Conservation (phyloP, 2,329 filamentous ascomycete species). For the Claviceps maximensis region DNA sequence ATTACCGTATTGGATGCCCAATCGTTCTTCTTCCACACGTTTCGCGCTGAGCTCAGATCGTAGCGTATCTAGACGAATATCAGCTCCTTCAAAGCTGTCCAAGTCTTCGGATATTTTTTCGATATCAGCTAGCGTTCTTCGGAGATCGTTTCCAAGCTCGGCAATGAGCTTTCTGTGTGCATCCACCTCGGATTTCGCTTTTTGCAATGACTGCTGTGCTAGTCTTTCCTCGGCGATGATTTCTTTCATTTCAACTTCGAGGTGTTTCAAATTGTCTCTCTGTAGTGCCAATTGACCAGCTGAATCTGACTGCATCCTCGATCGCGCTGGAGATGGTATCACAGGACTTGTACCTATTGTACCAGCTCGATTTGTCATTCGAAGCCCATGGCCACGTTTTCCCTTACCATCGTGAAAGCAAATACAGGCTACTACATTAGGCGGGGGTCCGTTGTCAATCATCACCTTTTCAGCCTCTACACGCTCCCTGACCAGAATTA, state of each 20-base stretch:
- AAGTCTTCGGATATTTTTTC: slow-evolving; percentile 41
- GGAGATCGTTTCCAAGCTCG: slow-evolving; percentile 38
- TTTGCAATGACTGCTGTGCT: slow-evolving; percentile 33
- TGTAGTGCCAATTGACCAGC: slow-evolving; percentile 49
- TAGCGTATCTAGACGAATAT: slow-evolving; percentile 49
- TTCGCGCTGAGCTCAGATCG: slow-evolving; percentile 42
- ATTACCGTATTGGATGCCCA: slow-evolving; percentile 42
- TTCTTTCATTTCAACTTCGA: slow-evolving; percentile 40
- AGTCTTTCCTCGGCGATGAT: slow-evolving; percentile 35
- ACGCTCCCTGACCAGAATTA: slow-evolving; percentile 59
- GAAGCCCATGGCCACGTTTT: slow-evolving; percentile 43
- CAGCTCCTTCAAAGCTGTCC: slow-evolving; percentile 53
- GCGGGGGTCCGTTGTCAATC: slow-evolving; percentile 44
- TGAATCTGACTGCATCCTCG: slow-evolving; percentile 71
- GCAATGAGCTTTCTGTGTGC: slow-evolving; percentile 26
- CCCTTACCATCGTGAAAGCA: slow-evolving; percentile 47
- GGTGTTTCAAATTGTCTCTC: slow-evolving; percentile 35
- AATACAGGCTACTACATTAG: slow-evolving; percentile 62
- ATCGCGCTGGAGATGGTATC: slow-evolving; percentile 33
- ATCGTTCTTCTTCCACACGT: slow-evolving; percentile 33
- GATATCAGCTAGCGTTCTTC: slow-evolving; percentile 48
- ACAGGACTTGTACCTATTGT: slow-evolving; percentile 29
- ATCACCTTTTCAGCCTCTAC: slow-evolving; percentile 56
- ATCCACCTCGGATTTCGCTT: slow-evolving; percentile 30
- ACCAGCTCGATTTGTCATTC: slow-evolving; percentile 34